Conservation (phyloP, 2,329 filamentous ascomycete genomes). For the Aspergillus tubingensis region DNA sequence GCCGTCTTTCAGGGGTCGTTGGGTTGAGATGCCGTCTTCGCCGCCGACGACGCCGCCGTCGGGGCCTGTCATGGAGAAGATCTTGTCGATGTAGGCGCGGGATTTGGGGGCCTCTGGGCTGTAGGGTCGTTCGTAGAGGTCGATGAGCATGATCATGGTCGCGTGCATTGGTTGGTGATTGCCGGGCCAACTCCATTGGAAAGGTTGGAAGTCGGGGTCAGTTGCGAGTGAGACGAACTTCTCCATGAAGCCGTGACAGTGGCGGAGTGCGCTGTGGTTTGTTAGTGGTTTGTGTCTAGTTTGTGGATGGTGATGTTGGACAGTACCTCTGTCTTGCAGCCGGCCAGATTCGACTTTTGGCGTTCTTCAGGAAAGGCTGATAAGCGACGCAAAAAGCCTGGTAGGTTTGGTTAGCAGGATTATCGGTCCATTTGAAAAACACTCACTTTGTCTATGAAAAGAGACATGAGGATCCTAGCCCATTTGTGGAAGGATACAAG, state of each 20-base stretch:
- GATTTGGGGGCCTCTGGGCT: constrained; percentile 49
- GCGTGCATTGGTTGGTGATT: constrained; percentile 31
- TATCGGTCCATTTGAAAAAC: too few species aligned
- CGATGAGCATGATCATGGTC: constrained; percentile 51
- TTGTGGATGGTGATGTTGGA: neutral
- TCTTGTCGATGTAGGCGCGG: constrained; percentile 49
- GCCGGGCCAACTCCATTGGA: constrained; percentile 53
- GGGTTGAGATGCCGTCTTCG: constrained; percentile 47
- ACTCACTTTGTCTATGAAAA: constrained; percentile 48
- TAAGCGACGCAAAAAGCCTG: constrained; percentile 51
- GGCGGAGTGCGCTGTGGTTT: constrained; percentile 44
- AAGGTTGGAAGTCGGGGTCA: constrained; percentile 50
- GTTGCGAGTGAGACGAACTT: constrained; percentile 52
- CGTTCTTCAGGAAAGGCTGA: constrained; percentile 52
- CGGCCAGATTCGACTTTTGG: constrained; percentile 50
- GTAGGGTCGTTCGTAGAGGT: constrained; percentile 50
- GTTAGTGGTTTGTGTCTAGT: neutral
- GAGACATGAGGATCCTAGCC: constrained; percentile 46
- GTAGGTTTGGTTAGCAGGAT: constrained; percentile 14
- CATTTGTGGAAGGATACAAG: constrained; percentile 50
- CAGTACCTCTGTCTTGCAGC: constrained; percentile 48
- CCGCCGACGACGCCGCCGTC: constrained; percentile 50
- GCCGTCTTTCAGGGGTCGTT: constrained; percentile 49
- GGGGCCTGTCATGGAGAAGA: constrained; percentile 49
- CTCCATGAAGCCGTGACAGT: constrained; percentile 52